phyloP scores from a whole-genome alignment of 352 stramenopile genomes.

The Phytophthora ramorum region DNA sequence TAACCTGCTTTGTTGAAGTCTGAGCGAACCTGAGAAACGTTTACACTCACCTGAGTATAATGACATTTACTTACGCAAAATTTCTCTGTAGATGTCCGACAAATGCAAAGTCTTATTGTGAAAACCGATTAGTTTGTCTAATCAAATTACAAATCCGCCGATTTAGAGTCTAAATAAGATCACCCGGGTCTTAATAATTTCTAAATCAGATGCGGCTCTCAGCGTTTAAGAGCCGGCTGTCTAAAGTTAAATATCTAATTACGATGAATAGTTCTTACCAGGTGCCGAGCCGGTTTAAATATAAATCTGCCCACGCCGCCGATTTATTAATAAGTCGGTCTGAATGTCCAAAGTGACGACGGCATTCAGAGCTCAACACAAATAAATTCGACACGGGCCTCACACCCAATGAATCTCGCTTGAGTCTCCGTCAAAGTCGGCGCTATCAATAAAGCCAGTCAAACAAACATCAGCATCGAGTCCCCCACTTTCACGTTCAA shows the following conservation, averaged over 20 bases:
- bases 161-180: not conserved
- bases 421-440: not conserved
- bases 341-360: too few relatives aligned
- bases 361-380: not conserved
- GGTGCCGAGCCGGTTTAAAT: not conserved
- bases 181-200: not conserved
- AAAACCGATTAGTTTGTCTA: not conserved
- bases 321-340: not conserved
- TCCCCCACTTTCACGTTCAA: not conserved
- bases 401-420: not conserved
- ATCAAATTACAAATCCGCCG: not conserved
- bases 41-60: too few relatives aligned
- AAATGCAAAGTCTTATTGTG: not conserved
- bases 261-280: too few relatives aligned
- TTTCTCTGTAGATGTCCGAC: too few relatives aligned
- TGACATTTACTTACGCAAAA: too few relatives aligned
- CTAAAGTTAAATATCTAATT: not conserved
- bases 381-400: not conserved
- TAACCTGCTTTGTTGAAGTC: too few relatives aligned
- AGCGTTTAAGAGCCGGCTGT: too few relatives aligned
- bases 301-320: not conserved
- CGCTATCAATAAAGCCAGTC: not conserved
- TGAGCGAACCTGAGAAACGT: too few relatives aligned
- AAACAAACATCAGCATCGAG: not conserved
- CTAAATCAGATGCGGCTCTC: too few relatives aligned